Evolutionary conservation across 1,284 basidiomycete genomes (phyloP), one percentile per base, ranked within the genome.

Genomic region (Marasmius sp.): DNA sequence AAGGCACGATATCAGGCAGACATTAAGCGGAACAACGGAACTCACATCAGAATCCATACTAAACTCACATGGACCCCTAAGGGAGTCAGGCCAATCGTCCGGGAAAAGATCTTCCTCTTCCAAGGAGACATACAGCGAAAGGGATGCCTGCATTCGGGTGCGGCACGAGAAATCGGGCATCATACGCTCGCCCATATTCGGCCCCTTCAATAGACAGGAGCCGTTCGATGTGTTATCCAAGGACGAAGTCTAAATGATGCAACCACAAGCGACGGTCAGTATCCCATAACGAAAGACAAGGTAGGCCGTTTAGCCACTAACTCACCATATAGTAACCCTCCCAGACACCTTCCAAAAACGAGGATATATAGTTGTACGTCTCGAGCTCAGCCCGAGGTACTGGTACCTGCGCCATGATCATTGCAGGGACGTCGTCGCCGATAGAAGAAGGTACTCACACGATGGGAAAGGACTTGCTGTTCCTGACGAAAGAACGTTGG

Each of bases 301-400:
- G 57, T 62, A 58, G 60, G 59, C 47, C 65, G 57, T 61, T 4
- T 36, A 57, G 20, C 39, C 12, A 14, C 34, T 41, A 49, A 65
- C 69, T 68, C 65, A 85, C 85, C 81, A 83, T 82, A 68, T 79
- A 82, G 55, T 74, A 76, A 1, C 85, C 85, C 70, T 86, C 81
- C 85, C 86, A 87, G 61, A 81, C 67, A 3, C 85, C 85, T 47
- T 79, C 74, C 59, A 87, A 73, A 41, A 76, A 67, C 33, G 81
- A 77, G 58, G 77, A 78, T 67, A 74, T 68, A 65, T 79, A 81
- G 48, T 48, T 18, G 39, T 64, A 64, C 27, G 49, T 61, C n/a
- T 59, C 39, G 37, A 43, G 1, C 4, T 38, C 45, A 10, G 45
- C 51, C 33, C 61, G 41, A 53, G 63, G 39, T 56, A 65, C 20